Conservation (phyloP, 371 early-diverging fungal genomes). For the Haplosporangium sp. region DNA sequence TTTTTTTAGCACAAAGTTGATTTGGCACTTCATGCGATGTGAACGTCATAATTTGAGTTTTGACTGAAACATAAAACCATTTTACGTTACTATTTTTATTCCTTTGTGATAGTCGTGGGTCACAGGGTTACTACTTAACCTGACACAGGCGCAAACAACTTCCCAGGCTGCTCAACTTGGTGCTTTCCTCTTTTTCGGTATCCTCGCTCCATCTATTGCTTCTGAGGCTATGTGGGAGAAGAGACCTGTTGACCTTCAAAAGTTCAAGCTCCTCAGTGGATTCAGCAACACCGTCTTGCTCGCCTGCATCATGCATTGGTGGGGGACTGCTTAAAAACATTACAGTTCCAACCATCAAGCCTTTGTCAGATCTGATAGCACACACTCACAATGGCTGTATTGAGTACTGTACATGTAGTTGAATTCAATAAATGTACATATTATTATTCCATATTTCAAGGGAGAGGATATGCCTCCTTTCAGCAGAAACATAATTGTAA, state of each 20-base stretch:
- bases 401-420: background rate
- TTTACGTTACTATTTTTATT: background rate
- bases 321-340: slow-evolving; percentile 45
- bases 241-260: slow-evolving; percentile 49
- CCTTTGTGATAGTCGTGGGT: slow-evolving; percentile 29
- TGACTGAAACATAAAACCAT: background rate
- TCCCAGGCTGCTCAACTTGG: slow-evolving; percentile 52
- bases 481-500: background rate
- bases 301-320: slow-evolving; percentile 48
- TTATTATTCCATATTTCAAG: background rate
- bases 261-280: slow-evolving; percentile 48
- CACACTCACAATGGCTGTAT: background rate
- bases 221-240: slow-evolving; percentile 54
- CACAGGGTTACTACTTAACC: slow-evolving; percentile 46
- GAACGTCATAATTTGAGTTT: background rate
- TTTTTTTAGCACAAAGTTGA: too few species aligned
- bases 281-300: slow-evolving; percentile 42
- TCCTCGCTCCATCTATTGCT: slow-evolving; percentile 27
- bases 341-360: background rate
- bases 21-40: too few species aligned
- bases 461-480: too few species aligned
- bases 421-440: slow-evolving; percentile 4
- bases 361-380: background rate
- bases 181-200: slow-evolving; percentile 46
- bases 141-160: slow-evolving; percentile 48